Base-by-base conservation (phyloP, 768 basidiomycete genomes). In the Russula abietina region DNA sequence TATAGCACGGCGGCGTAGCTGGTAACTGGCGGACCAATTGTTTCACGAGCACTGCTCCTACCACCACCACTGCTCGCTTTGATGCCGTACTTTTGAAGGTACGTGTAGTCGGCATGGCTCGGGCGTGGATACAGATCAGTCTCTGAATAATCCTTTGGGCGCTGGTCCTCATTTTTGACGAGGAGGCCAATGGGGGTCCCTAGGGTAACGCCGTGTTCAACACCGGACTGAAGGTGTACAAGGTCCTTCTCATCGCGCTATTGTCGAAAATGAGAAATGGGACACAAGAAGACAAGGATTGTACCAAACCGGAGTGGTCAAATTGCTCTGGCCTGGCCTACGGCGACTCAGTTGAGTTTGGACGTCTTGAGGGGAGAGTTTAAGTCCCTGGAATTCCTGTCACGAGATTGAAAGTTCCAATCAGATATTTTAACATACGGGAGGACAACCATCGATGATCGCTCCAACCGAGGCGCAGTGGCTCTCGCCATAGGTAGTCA, bases 41-140 rank as follows among this genome's bases (percentile, higher is more conserved):
- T 98, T 77, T 99, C 97, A 30, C 97, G 85, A 48, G 97, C 97
- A 71, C 89, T 92, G 69, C 91, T 92, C 22, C 97, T 81, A 7
- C 97, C 97, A 52, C 97, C 97, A 41, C 97, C 97, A 63, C 89
- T 92, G 80, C 91, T 93, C 0, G 97, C 97, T 79, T 98, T 98
- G 74, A 98, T 75, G 33, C 94, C 94, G 72, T 98, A 99, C 70
- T 99, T 99, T 69, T 93, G 87, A 61, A 98, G 85, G 75, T 99
- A 99, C 17, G 97, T 99, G 74, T 89, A 97, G 74, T 99, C 97
- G 14, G 97, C 97, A 70, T 99, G 97, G 67, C 90, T 93, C 32
- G 97, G 97, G 24, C 97, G 88, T 36, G 97, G 97, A 79, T 93
- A 99, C 57, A 94, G 78, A 72, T 99, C 97, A 0, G 97, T 98